phyloP scores from a whole-genome alignment of 2,329 filamentous ascomycete species.

The Fusarium hostae region DNA sequence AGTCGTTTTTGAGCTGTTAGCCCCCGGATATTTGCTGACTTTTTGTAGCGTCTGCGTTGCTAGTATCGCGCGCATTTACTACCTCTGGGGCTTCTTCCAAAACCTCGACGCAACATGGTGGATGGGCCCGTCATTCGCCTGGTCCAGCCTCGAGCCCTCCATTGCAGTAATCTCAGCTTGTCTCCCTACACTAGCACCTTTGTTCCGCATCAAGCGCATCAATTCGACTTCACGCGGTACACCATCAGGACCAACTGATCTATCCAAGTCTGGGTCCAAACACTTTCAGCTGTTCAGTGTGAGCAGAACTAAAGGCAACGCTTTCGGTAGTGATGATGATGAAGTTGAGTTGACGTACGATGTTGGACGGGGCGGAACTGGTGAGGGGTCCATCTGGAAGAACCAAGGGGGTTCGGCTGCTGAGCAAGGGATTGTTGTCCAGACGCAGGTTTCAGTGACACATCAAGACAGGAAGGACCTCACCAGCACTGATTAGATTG shows the following conservation, averaged over 20 bases:
- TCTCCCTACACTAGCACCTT: not conserved
- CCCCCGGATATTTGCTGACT: too few species aligned
- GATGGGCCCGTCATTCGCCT: constrained; percentile 15
- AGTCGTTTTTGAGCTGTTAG: too few species aligned
- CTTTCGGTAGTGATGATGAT: constrained; percentile 11
- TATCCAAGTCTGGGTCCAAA: constrained; percentile 9
- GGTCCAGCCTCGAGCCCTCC: constrained; percentile 15
- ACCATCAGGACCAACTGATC: constrained; percentile 6
- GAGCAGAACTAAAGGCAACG: not conserved
- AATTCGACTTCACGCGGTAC: not conserved
- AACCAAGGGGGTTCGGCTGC: not conserved
- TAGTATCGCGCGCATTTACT: constrained; percentile 10
- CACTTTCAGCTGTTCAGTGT: constrained; percentile 13
- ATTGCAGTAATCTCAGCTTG: constrained; percentile 13
- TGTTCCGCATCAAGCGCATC: constrained; percentile 7
- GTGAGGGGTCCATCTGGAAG: not conserved
- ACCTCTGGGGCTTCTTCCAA: constrained; percentile 19
- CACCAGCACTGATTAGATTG: not conserved
- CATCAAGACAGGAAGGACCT: not conserved
- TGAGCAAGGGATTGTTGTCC: constrained; percentile 3
- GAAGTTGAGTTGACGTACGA: constrained; percentile 9
- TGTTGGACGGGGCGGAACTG: not conserved
- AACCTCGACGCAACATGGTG: constrained; percentile 19
- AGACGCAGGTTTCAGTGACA: constrained; percentile 2
- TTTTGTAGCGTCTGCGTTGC: not conserved